Evolutionary conservation across 2,329 filamentous ascomycete species (phyloP).

Genomic region (Pestalotiopsis fici): DNA sequence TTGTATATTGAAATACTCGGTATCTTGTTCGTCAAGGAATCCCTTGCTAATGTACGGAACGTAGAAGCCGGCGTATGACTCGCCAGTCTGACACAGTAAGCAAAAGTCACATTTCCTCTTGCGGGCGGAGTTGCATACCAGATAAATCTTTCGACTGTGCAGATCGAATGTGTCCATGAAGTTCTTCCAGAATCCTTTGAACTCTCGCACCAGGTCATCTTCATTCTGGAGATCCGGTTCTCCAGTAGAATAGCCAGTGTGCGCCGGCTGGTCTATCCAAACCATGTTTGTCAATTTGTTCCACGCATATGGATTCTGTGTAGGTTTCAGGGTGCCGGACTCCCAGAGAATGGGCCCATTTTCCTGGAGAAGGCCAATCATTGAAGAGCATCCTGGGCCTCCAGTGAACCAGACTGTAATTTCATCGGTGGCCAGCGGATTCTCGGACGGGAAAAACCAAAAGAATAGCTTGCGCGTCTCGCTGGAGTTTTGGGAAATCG

Average conservation of each 20-base stretch:
- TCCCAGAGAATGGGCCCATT: constrained; percentile 3
- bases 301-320: neutral
- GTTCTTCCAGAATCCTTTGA: constrained; percentile 4
- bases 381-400: constrained; percentile 1
- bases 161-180: constrained; percentile 1
- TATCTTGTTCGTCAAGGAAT: neutral
- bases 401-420: constrained; percentile 1
- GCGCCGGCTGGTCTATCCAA: constrained; percentile 1
- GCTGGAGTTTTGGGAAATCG: constrained; percentile 51
- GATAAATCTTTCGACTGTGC: neutral
- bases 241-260: neutral
- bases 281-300: constrained; percentile 1
- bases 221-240: neutral
- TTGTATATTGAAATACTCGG: neutral
- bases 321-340: neutral
- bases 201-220: neutral
- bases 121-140: neutral
- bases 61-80: neutral
- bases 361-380: neutral
- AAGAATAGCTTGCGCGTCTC: constrained; percentile 58
- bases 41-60: neutral
- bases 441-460: constrained; percentile 1
- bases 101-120: neutral
- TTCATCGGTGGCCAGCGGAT: neutral
- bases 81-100: neutral